Evolutionary conservation across 202 grass and related monocot genomes (phyloP).

Genomic region (Panicum hallii): DNA sequence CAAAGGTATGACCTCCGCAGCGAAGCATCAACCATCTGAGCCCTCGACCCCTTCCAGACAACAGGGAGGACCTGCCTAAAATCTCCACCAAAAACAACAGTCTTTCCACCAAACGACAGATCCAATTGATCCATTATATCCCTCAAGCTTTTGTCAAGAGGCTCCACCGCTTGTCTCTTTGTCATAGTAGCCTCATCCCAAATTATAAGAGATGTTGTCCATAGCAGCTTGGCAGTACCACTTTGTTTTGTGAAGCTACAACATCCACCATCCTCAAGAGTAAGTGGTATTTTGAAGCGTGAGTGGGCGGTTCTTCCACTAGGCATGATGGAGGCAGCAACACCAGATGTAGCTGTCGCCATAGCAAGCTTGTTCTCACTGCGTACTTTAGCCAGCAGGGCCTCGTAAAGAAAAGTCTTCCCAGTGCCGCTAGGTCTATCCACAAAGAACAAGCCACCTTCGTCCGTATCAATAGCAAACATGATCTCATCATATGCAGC

Average conservation of each 20-base stretch:
- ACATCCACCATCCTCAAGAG: not conserved
- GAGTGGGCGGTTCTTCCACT: not conserved
- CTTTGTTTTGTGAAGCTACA: not conserved
- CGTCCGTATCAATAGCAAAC: not conserved
- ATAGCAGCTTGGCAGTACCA: not conserved
- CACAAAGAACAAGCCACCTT: not conserved
- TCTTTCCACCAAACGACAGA: not conserved
- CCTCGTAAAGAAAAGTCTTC: not conserved
- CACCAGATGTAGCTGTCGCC: not conserved
- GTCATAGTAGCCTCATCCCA: not conserved
- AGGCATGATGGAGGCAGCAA: not conserved
- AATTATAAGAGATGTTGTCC: not conserved
- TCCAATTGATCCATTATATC: not conserved
- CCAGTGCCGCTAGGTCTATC: not conserved
- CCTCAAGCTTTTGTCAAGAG: not conserved
- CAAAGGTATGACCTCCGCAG: not conserved
- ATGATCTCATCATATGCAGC: not conserved
- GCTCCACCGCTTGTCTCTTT: too few relatives aligned
- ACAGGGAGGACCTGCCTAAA: not conserved
- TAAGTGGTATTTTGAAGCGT: not conserved
- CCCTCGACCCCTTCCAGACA: not conserved
- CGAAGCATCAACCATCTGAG: not conserved
- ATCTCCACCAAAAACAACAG: not conserved
- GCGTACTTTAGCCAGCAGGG: not conserved
- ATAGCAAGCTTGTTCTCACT: not conserved